Conservation (phyloP, 1,284 basidiomycete species). For the Ceraceosorus guamensis region DNA sequence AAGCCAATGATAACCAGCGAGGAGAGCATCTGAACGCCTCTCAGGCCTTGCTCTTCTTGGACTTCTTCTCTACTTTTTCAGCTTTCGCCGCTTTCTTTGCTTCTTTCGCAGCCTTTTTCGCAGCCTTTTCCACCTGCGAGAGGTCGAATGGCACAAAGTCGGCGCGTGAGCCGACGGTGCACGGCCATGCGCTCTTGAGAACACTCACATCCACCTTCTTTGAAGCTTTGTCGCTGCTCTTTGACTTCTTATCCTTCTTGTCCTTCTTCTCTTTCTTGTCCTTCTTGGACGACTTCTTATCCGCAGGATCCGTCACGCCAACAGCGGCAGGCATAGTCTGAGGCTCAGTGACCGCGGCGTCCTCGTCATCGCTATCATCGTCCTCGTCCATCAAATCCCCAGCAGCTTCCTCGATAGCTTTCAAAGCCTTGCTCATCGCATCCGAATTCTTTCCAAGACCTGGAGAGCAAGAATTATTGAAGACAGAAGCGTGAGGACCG, state of each 20-base stretch:
- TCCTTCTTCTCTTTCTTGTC: conserved; percentile 55
- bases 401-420: conserved; percentile 65
- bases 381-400: conserved; percentile 65
- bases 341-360: conserved; percentile 56
- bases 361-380: conserved; percentile 54
- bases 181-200: conserved; percentile 25
- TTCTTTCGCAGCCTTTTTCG: conserved; percentile 38
- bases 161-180: conserved; percentile 21
- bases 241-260: conserved; percentile 18
- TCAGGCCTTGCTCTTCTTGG: conserved; percentile 25
- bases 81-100: conserved; percentile 23
- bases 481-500: too few relatives aligned
- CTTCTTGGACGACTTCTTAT: conserved; percentile 54
- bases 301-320: conserved; percentile 30
- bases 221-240: conserved; percentile 52
- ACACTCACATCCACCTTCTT: too few relatives aligned
- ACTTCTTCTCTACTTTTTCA: conserved; percentile 30
- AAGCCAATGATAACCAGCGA: too few relatives aligned
- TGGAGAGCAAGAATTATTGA: too few relatives aligned
- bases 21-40: too few relatives aligned
- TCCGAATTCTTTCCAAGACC: conserved; percentile 38
- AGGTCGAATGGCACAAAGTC: too few relatives aligned
- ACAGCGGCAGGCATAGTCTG: conserved; percentile 51
- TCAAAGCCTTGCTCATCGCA: conserved; percentile 73
- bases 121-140: too few relatives aligned